These are phyloP conservation scores for Blastocladiella emersonii DNA, from an alignment of 371 early-diverging fungal genomes.

Conservation along the genomic window DNA sequence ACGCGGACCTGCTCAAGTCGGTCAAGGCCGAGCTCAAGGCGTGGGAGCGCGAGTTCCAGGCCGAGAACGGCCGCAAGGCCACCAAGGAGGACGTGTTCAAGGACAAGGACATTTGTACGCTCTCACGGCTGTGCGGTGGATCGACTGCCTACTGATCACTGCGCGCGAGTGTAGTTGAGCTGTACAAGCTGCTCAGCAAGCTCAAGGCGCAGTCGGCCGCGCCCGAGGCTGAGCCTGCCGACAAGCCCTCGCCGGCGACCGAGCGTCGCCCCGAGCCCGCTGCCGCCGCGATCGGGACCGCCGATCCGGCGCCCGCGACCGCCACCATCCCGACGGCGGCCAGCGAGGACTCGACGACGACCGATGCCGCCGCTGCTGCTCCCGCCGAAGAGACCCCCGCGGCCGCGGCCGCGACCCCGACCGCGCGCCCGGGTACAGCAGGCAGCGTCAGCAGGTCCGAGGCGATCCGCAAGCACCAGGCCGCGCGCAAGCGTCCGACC, in stretches of 20 bases:
- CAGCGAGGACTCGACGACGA: neutral
- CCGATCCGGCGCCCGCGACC: neutral
- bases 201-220: conserved; percentile 6
- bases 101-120: conserved; percentile 23
- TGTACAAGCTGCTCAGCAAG: conserved; percentile 30
- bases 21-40: too few species aligned
- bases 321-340: neutral
- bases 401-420: neutral
- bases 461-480: neutral
- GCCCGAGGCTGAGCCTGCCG: neutral
- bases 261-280: conserved; percentile 15
- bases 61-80: conserved; percentile 29
- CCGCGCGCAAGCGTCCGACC: neutral
- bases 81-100: conserved; percentile 30
- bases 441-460: conserved; percentile 2
- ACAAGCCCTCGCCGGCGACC: neutral
- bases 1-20: too few species aligned
- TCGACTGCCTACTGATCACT: neutral
- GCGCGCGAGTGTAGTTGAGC: conserved; percentile 9
- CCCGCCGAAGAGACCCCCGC: neutral
- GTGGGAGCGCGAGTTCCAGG: conserved; percentile 32
- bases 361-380: neutral
- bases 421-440: neutral
- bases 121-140: neutral
- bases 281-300: neutral